phyloP scores from a whole-genome alignment of 2,329 filamentous ascomycete genomes.

The Seiridium unicorne region DNA sequence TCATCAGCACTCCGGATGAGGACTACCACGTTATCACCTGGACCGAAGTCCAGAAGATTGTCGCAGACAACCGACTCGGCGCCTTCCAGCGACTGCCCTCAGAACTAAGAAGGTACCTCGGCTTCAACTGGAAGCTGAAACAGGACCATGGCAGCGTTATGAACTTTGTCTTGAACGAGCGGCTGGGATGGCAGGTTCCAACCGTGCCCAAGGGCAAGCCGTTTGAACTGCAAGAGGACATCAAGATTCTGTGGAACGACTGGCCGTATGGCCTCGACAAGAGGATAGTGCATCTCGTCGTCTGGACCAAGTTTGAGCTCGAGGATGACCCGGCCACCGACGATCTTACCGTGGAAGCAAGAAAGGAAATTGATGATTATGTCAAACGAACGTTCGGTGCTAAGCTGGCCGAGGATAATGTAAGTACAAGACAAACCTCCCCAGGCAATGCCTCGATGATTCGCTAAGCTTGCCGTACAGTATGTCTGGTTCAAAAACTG shows the following conservation, averaged over 20 bases:
- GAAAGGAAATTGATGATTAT: conserved; percentile 67
- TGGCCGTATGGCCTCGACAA: conserved; percentile 88
- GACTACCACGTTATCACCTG: conserved; percentile 65
- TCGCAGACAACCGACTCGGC: conserved; percentile 67
- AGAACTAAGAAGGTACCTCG: conserved; percentile 74
- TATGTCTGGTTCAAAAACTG: conserved; percentile 87
- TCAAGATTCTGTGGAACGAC: conserved; percentile 82
- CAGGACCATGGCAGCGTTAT: conserved; percentile 73
- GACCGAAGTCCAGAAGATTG: conserved; percentile 64
- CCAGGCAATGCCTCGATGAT: too few species aligned
- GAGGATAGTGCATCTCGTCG: conserved; percentile 78
- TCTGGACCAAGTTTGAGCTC: conserved; percentile 89
- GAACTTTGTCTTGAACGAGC: conserved; percentile 69
- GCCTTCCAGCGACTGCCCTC: conserved; percentile 75
- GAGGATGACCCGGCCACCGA: conserved; percentile 64
- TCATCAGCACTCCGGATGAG: conserved; percentile 69
- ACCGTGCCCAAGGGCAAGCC: conserved; percentile 32
- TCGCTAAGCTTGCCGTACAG: conserved; percentile 17
- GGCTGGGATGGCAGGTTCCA: conserved; percentile 66
- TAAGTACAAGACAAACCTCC: conserved; percentile 33
- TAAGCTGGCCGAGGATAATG: conserved; percentile 48
- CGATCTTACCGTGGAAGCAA: conserved; percentile 64
- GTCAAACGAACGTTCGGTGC: conserved; percentile 65
- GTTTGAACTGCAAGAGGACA: conserved; percentile 51
- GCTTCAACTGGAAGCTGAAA: conserved; percentile 64